Percentiles rank a stretch among this genome's conserved stretches.
Conservation (phyloP, 306 rosid species). For the Begonia masoniana region DNA sequence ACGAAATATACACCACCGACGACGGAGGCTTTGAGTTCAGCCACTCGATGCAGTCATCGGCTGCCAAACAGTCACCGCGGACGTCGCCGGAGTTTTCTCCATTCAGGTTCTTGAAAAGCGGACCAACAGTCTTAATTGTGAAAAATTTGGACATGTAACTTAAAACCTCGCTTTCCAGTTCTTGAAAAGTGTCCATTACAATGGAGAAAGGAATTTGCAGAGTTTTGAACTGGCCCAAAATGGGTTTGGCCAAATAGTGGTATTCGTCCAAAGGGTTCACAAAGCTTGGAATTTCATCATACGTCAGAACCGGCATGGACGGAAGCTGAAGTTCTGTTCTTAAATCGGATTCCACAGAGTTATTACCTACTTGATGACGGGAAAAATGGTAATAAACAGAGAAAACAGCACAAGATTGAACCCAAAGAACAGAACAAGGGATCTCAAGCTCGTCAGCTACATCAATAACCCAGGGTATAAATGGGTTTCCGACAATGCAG, state of each 20-base stretch:
- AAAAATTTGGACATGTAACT: conserved; percentile 14
- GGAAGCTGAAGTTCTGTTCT: conserved; percentile 6
- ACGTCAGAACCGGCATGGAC: background rate
- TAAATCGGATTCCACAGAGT: conserved; percentile 10
- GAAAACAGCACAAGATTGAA: conserved; percentile 18
- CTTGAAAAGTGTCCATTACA: conserved; percentile 41
- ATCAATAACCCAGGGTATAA: conserved; percentile 15
- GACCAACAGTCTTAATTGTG: conserved; percentile 32
- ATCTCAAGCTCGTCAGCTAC: conserved; percentile 2
- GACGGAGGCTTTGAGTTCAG: conserved; percentile 15
- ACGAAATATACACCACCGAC: conserved; percentile 45
- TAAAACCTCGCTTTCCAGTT: conserved; percentile 31
- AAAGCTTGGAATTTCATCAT: conserved; percentile 17
- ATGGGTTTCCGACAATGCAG: conserved; percentile 15
- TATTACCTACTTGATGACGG: background rate
- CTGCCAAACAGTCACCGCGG: conserved; percentile 33
- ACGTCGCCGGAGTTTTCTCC: conserved; percentile 2
- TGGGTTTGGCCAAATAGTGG: background rate
- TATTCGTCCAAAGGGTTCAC: conserved; percentile 2
- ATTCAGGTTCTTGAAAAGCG: conserved; percentile 36
- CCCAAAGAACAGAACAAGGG: conserved; percentile 18
- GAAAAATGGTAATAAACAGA: conserved; percentile 7
- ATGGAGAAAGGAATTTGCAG: conserved; percentile 24
- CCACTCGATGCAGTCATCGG: conserved; percentile 40
- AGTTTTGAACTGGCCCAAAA: conserved; percentile 6